Base-by-base conservation (phyloP, 2,329 filamentous ascomycete species). In the Diplodia intermedia region DNA sequence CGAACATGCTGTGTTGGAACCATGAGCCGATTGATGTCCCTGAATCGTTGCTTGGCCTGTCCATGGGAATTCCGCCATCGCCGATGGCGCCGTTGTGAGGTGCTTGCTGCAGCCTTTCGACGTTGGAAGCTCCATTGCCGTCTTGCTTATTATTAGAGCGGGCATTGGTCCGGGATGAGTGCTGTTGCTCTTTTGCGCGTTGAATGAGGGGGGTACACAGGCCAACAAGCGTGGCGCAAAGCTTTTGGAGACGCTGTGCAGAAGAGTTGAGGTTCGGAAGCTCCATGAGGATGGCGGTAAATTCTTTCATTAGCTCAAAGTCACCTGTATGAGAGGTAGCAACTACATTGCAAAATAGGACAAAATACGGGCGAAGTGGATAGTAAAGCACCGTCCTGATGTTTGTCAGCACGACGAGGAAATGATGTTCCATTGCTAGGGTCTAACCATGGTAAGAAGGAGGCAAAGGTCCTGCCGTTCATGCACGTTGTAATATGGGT, bases 301-400 rank as follows among this genome's bases (percentile, higher is more conserved):
- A 74, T 15, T 75, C 72, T 20, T 76, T 70, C 4, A 78, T 72
- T 6, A 77, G 72, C 43, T 75, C 72, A 20, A 75, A 78, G 54
- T 78, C 76, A 31, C 54, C 66, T 5, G 66, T 68, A 54, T 77
- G 72, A 14, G 75, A 77, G 1, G 76, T 78, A 15, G 75, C 76
- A n/a, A 78, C 76, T 1, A 78, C 75, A 52, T 78, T 77, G 70
- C 76, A 78, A 65, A 78, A 78, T 31, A 78, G 72, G 15, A 78
- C 75, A 65, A 76, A 78, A 70, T 77, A 78, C 1, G 76, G 76
- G 38, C 73, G 75, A 2, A 78, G 69, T 5, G 76, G 75, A 50
- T 77, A 77, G 11, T 75, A 77, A 12, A 78, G 73, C 55, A 77
- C 73, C 1, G 74, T 76, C 76, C 76, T 77, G 15, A 6, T 23